phyloP scores from a whole-genome alignment of 2,329 filamentous ascomycete genomes.

The Trichoderma breve region DNA sequence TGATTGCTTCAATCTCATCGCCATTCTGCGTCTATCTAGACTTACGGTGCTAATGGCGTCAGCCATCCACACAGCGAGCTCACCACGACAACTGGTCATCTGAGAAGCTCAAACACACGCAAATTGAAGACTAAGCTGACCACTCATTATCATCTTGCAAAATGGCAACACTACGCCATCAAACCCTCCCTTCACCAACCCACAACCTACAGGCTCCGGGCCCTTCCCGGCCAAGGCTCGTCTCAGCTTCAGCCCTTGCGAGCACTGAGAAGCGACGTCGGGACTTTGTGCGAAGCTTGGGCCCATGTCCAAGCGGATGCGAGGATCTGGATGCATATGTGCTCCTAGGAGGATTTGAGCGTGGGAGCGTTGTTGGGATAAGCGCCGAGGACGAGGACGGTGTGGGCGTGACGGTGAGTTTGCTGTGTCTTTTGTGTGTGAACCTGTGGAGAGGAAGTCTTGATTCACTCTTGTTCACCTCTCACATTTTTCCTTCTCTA shows the following conservation, averaged over 20 bases:
- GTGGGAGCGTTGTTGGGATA: constrained; percentile 53
- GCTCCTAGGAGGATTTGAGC: constrained; percentile 46
- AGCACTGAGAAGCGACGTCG: constrained; percentile 39
- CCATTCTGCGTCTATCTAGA: neutral
- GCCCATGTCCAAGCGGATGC: constrained; percentile 44
- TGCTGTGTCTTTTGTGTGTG: neutral
- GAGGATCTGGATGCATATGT: constrained; percentile 48
- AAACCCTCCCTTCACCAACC: too few relatives aligned
- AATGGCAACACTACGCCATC: neutral
- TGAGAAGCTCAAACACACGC: neutral
- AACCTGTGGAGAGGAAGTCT: neutral
- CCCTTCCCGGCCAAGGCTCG: constrained; percentile 39
- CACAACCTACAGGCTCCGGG: neutral
- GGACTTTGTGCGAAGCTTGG: constrained; percentile 31
- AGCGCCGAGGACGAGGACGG: constrained; percentile 51
- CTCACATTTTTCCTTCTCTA: neutral
- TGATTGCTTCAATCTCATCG: neutral
- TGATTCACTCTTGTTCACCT: neutral
- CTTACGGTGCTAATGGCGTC: neutral
- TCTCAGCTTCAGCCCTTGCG: constrained; percentile 44
- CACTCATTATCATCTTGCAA: neutral
- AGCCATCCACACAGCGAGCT: neutral
- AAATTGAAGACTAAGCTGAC: neutral
- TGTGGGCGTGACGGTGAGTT: constrained; percentile 48
- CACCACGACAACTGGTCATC: neutral